These are phyloP conservation scores for Tolypocladium ophioglossoides DNA, from an alignment of 2,329 filamentous ascomycete species.

Conservation along the genomic window DNA sequence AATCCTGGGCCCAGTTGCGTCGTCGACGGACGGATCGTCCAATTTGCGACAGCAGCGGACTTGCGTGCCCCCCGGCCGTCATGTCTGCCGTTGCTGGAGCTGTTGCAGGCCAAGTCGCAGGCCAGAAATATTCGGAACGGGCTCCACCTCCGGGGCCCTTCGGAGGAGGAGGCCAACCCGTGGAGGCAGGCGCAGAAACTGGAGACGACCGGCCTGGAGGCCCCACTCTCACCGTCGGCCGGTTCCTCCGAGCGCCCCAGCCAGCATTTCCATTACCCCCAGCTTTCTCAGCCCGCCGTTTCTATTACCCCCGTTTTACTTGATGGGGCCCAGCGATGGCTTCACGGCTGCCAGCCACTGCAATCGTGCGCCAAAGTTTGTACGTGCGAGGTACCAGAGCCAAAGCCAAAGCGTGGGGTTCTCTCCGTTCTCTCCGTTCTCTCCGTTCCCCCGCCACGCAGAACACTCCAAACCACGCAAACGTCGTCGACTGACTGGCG, in stretches of 20 bases:
- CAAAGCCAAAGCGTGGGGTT: background rate
- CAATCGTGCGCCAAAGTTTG: background rate
- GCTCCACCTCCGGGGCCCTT: constrained; percentile 2
- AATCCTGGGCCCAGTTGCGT: background rate
- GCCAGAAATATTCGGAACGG: background rate
- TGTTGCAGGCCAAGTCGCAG: background rate
- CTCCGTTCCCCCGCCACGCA: too few species aligned
- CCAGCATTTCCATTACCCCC: constrained; percentile 24
- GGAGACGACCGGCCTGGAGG: background rate
- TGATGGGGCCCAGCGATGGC: constrained; percentile 12
- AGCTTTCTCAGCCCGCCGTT: constrained; percentile 19
- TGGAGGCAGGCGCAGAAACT: background rate
- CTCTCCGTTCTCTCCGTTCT: background rate
- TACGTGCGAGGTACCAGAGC: background rate
- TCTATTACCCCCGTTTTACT: constrained; percentile 28
- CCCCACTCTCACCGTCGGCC: constrained; percentile 2
- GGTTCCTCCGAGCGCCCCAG: constrained; percentile 1
- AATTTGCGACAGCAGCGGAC: background rate
- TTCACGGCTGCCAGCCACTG: background rate
- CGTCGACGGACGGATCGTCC: background rate
- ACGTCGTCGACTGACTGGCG: background rate
- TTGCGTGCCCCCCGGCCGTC: background rate
- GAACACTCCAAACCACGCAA: background rate
- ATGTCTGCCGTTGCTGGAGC: background rate
- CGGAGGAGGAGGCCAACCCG: background rate